These are phyloP conservation scores for Solanum ahanhuiri DNA, from an alignment of 257 asterid genomes.

Conservation along the genomic window DNA sequence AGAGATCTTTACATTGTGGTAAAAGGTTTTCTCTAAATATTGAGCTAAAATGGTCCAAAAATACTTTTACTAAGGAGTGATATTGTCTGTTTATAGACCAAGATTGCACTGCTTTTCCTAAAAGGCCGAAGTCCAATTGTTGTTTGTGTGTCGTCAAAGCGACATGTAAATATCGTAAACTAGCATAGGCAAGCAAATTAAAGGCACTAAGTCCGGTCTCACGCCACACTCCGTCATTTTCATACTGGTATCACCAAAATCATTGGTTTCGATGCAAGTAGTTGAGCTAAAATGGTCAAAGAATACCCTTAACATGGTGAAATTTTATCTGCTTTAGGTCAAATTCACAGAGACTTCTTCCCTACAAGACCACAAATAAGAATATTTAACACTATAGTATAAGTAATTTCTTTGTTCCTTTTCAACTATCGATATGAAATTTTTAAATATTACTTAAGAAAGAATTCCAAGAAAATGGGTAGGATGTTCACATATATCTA, in stretches of 20 bases:
- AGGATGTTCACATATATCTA: background rate
- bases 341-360: background rate
- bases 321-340: background rate
- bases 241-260: background rate
- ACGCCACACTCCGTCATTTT: too few relatives aligned
- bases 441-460: background rate
- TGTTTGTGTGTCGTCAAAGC: too few relatives aligned
- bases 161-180: too few relatives aligned
- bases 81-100: too few relatives aligned
- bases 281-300: background rate
- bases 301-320: background rate
- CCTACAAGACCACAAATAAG: background rate
- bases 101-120: background rate
- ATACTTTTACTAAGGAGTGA: background rate
- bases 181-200: too few relatives aligned
- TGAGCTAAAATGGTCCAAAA: background rate
- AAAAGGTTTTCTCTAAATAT: background rate
- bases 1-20: background rate
- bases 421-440: background rate
- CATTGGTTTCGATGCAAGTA: background rate
- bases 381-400: background rate
- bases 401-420: background rate
- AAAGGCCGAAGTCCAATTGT: too few relatives aligned
- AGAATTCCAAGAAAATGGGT: background rate
- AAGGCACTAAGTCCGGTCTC: too few relatives aligned